Percentiles rank a stretch among this genome's conserved stretches.
Evolutionary conservation across 805 yeast genomes (phyloP).

Genomic region (Suhomyces xylopsoci): DNA sequence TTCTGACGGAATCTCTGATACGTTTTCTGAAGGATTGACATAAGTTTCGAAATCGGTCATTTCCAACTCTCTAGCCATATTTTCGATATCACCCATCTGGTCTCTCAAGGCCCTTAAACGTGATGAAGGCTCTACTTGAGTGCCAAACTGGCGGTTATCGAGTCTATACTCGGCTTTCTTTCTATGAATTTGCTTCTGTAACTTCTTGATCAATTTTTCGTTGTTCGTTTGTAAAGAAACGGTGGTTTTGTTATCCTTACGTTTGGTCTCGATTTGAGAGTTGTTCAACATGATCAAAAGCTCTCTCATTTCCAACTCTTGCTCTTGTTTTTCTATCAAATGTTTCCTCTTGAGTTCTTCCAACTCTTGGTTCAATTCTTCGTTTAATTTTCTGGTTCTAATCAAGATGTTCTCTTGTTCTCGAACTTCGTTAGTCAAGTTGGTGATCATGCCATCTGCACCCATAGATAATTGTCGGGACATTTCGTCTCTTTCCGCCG

Average conservation of each 20-base stretch:
- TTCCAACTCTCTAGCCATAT: conserved; percentile 82
- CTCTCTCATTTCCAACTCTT: conserved; percentile 74
- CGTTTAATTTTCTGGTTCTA: conserved; percentile 59
- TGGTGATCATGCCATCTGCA: conserved; percentile 66
- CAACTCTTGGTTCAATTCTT: conserved; percentile 56
- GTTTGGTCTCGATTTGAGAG: conserved; percentile 31
- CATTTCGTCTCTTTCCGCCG: conserved; percentile 49
- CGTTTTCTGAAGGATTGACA: conserved; percentile 8
- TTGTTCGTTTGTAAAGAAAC: conserved; percentile 31
- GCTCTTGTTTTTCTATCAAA: conserved; percentile 67
- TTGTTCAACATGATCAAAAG: conserved; percentile 58
- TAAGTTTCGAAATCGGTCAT: conserved; percentile 69
- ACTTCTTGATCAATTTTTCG: conserved; percentile 36
- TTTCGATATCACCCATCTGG: conserved; percentile 80
- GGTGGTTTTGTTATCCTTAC: conserved; percentile 32
- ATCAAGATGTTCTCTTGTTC: conserved; percentile 61
- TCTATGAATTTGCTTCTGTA: conserved; percentile 45
- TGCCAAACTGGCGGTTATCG: conserved; percentile 46
- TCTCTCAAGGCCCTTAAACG: conserved; percentile 72
- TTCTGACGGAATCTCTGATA: conserved; percentile 11
- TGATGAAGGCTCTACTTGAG: conserved; percentile 70
- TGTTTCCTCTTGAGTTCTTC: conserved; percentile 60
- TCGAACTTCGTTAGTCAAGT: conserved; percentile 55
- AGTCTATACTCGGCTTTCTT: conserved; percentile 46
- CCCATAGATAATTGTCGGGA: conserved; percentile 69